Percentiles rank a stretch among this genome's conserved stretches.
Evolutionary conservation across 495 filamentous ascomycete genomes (phyloP).

Genomic region (Xylaria palmicola): DNA sequence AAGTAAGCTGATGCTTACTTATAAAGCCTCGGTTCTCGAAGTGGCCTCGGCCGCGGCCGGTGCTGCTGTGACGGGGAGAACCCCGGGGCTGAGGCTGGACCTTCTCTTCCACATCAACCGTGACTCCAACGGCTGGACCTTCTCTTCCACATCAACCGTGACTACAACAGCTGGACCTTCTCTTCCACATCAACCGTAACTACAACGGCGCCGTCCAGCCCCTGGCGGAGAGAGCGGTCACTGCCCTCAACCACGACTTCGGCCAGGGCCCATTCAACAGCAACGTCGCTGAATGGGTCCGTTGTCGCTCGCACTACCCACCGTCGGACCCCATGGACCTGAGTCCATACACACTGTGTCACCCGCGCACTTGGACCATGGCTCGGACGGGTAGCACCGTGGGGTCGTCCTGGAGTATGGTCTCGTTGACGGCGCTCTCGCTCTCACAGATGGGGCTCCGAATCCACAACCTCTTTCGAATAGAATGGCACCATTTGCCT

Average conservation of each 20-base stretch:
- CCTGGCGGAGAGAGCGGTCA: constrained; percentile 18
- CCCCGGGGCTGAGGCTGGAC: not conserved
- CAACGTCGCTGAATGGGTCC: constrained; percentile 18
- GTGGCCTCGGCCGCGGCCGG: not conserved
- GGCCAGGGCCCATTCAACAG: not conserved
- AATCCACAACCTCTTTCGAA: no score
- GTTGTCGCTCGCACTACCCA: constrained; percentile 1
- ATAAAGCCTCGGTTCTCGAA: no score
- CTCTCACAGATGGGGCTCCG: not conserved
- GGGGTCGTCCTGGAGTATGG: constrained; percentile 6
- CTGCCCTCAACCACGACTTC: constrained; percentile 12
- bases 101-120: constrained; percentile 4
- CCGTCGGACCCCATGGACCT: constrained; percentile 1
- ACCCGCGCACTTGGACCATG: not conserved
- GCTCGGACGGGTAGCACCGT: constrained; percentile 11
- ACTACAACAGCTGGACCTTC: no score
- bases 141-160: no score
- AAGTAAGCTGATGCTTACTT: no score
- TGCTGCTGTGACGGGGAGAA: not conserved
- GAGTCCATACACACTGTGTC: constrained; percentile 2
- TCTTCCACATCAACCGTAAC: no score
- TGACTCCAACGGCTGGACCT: no score
- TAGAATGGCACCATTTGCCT: no score
- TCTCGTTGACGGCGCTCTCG: not conserved
- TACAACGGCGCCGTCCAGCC: not conserved